phyloP scores from a whole-genome alignment of 352 stramenopile genomes.

The Globisporangium cederbergense region DNA sequence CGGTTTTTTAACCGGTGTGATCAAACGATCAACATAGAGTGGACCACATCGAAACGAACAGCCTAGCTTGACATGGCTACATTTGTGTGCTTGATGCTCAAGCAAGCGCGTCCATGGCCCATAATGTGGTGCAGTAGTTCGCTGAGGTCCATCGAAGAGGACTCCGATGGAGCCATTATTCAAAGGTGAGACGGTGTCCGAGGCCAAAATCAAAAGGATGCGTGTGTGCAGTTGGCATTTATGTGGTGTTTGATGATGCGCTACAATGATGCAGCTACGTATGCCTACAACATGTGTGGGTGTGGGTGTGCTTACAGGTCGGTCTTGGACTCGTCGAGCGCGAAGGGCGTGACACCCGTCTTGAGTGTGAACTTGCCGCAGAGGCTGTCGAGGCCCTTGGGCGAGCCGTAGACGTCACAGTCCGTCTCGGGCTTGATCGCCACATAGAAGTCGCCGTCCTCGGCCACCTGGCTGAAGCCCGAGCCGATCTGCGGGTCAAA shows the following conservation, averaged over 20 bases:
- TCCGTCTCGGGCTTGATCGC: constrained; percentile 57
- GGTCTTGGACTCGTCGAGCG: constrained; percentile 6
- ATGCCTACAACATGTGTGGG: neutral
- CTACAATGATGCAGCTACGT: neutral
- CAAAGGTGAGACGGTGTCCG: too few relatives aligned
- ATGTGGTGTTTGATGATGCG: neutral
- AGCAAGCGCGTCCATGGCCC: too few relatives aligned
- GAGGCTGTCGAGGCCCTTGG: constrained; percentile 19
- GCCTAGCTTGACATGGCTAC: too few relatives aligned
- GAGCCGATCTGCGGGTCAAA: constrained; percentile 54
- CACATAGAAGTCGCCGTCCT: constrained; percentile 52
- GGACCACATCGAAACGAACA: too few relatives aligned
- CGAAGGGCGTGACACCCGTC: constrained; percentile 14
- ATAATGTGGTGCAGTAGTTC: too few relatives aligned
- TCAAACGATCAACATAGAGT: too few relatives aligned
- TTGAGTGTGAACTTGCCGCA: constrained; percentile 37
- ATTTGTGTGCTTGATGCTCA: too few relatives aligned
- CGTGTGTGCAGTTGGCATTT: neutral
- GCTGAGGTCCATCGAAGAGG: too few relatives aligned
- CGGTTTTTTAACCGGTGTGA: too few relatives aligned
- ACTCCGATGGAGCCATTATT: too few relatives aligned
- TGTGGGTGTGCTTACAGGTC: neutral
- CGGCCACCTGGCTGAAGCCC: constrained; percentile 39
- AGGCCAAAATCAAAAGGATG: too few relatives aligned
- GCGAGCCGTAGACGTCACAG: constrained; percentile 36